phyloP scores from a whole-genome alignment of 495 filamentous ascomycete species.

The Penicillium simplicissimum region DNA sequence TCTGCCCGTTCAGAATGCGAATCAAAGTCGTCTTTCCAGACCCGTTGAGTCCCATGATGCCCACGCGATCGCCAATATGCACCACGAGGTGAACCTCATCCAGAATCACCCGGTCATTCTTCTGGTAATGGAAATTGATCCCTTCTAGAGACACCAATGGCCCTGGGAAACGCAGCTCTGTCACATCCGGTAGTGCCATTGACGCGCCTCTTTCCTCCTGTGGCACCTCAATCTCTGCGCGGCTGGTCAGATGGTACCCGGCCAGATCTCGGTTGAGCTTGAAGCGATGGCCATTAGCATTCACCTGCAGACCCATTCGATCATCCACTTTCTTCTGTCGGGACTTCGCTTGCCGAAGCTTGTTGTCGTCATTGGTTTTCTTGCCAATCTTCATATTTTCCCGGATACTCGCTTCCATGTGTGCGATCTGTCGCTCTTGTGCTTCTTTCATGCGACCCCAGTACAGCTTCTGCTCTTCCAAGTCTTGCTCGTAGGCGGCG shows the following conservation, averaged over 20 bases:
- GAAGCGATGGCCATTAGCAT: conserved; percentile 68
- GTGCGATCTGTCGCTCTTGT: conserved; percentile 71
- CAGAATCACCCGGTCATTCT: conserved; percentile 41
- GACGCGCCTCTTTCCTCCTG: conserved; percentile 59
- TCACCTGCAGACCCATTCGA: conserved; percentile 71
- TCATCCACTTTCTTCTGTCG: conserved; percentile 81
- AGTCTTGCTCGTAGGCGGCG: conserved; percentile 64
- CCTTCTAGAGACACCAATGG: conserved; percentile 68
- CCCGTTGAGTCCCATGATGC: conserved; percentile 73
- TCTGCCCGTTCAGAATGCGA: conserved; percentile 50
- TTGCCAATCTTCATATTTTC: conserved; percentile 68
- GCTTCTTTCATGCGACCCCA: conserved; percentile 75
- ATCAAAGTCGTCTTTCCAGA: conserved; percentile 73
- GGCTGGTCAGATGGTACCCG: conserved; percentile 56
- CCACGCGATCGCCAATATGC: conserved; percentile 68
- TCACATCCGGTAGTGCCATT: conserved; percentile 59
- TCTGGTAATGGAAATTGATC: conserved; percentile 59
- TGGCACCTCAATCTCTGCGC: conserved; percentile 70
- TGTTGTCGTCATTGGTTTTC: conserved; percentile 74
- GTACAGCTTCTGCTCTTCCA: conserved; percentile 62
- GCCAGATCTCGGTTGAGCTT: conserved; percentile 73
- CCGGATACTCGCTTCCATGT: conserved; percentile 75
- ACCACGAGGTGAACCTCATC: conserved; percentile 64
- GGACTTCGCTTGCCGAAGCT: conserved; percentile 73
- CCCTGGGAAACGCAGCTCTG: conserved; percentile 72